These are phyloP conservation scores for Oryza meyeriana DNA, from an alignment of 176 grass and related monocot species.

Conservation along the genomic window DNA sequence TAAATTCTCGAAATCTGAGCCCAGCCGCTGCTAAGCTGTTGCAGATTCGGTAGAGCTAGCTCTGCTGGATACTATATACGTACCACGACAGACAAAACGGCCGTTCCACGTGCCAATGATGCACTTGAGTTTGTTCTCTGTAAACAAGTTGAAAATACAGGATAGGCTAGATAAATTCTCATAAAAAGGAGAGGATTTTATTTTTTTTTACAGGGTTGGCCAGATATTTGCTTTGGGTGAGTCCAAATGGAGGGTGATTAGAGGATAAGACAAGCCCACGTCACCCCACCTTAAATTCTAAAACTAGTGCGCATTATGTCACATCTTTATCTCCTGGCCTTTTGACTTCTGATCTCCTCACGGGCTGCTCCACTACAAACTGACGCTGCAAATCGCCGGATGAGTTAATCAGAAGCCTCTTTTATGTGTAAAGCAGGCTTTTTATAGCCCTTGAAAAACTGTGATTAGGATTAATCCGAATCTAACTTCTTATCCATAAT, in stretches of 20 bases:
- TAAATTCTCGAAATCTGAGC: neutral
- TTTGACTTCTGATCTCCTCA: neutral
- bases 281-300: neutral
- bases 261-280: constrained; percentile 14
- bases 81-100: neutral
- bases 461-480: constrained; percentile 24
- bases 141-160: neutral
- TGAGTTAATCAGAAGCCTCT: constrained; percentile 25
- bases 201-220: neutral
- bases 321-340: constrained; percentile 4
- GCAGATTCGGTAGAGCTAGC: neutral
- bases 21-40: neutral
- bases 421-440: neutral
- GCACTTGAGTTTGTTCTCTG: neutral
- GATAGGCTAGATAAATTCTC: neutral
- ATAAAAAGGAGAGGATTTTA: neutral
- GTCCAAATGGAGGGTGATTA: constrained; percentile 13
- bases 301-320: constrained; percentile 33
- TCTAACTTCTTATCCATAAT: constrained; percentile 12
- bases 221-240: neutral
- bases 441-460: neutral
- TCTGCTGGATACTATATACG: too few species aligned
- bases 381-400: neutral
- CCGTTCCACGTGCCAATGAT: neutral
- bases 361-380: neutral